These are phyloP conservation scores for Asterella californica DNA, from an alignment of 225 moss, liverwort and hornwort genomes.

Conservation along the genomic window DNA sequence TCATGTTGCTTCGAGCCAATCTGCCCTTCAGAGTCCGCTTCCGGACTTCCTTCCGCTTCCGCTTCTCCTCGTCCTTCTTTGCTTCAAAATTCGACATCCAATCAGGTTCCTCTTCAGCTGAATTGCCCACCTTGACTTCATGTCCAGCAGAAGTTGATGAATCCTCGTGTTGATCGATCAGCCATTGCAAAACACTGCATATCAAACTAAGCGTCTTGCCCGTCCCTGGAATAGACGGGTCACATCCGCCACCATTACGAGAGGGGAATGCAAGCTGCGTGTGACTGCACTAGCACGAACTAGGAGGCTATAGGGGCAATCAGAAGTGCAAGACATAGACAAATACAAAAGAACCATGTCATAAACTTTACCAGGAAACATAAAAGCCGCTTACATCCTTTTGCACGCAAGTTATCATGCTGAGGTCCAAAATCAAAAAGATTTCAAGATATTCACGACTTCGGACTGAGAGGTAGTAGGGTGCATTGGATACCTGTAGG, in stretches of 20 bases:
- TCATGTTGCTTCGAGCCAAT: constrained; percentile 13
- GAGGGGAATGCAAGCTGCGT: neutral
- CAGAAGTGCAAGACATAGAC: neutral
- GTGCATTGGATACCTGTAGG: constrained; percentile 56
- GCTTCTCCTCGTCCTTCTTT: constrained; percentile 60
- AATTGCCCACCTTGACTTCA: neutral
- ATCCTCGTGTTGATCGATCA: constrained; percentile 66
- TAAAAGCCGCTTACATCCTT: neutral
- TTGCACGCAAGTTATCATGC: no score
- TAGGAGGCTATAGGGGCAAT: no score
- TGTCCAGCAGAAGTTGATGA: constrained; percentile 2
- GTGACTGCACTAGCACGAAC: no score
- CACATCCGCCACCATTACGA: no score
- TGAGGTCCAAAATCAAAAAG: neutral
- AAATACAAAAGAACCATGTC: neutral
- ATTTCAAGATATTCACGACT: neutral
- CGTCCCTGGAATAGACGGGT: constrained; percentile 58
- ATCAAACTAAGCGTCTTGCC: constrained; percentile 96
- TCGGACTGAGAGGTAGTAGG: neutral
- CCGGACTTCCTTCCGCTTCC: constrained; percentile 57
- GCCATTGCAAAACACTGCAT: constrained; percentile 91
- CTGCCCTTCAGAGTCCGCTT: constrained; percentile 60
- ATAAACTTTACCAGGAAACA: neutral
- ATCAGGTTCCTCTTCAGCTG: constrained; percentile 62
- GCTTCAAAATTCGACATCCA: constrained; percentile 84